Conservation (phyloP, 768 basidiomycete genomes). For the Boletus eberwhitei region DNA sequence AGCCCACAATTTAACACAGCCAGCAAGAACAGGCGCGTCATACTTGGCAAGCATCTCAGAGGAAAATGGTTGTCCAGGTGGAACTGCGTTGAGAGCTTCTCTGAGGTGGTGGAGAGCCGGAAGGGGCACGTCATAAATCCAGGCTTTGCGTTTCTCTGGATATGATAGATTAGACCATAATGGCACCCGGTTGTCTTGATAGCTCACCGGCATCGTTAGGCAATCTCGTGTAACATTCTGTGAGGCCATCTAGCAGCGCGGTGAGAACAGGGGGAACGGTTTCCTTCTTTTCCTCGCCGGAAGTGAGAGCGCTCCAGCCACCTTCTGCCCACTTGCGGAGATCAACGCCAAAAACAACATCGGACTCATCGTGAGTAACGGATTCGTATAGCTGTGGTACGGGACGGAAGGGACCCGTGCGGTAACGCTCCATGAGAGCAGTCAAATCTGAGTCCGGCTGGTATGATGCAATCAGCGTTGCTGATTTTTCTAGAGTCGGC, state of each 20-base stretch:
- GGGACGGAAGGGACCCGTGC: slow-evolving; percentile 92
- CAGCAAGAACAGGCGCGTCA: slow-evolving; percentile 85
- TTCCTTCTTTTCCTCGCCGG: slow-evolving; percentile 58
- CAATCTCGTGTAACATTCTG: slow-evolving; percentile 57
- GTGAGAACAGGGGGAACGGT: slow-evolving; percentile 70
- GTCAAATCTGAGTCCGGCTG: slow-evolving; percentile 85
- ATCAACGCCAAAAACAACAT: slow-evolving; percentile 90
- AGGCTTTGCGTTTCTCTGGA: slow-evolving; percentile 79
- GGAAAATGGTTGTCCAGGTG: slow-evolving; percentile 43
- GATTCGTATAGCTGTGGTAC: slow-evolving; percentile 83
- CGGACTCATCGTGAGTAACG: slow-evolving; percentile 75
- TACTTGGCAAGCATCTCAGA: slow-evolving; percentile 63
- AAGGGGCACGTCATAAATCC: slow-evolving; percentile 95
- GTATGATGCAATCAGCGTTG: slow-evolving; percentile 75
- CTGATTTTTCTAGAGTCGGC: slow-evolving; percentile 63
- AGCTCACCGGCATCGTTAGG: slow-evolving; percentile 61
- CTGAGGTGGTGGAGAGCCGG: slow-evolving; percentile 80
- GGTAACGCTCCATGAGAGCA: slow-evolving; percentile 87
- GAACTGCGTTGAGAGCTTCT: slow-evolving; percentile 76
- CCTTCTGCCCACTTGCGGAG: slow-evolving; percentile 88
- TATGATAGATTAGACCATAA: neutral
- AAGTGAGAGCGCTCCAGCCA: slow-evolving; percentile 59
- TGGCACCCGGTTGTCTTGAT: neutral
- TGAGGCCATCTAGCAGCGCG: slow-evolving; percentile 61
- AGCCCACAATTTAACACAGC: slow-evolving; percentile 81